Evolutionary conservation across 495 filamentous ascomycete genomes (phyloP).

Genomic region (Aspergillus ostianus): DNA sequence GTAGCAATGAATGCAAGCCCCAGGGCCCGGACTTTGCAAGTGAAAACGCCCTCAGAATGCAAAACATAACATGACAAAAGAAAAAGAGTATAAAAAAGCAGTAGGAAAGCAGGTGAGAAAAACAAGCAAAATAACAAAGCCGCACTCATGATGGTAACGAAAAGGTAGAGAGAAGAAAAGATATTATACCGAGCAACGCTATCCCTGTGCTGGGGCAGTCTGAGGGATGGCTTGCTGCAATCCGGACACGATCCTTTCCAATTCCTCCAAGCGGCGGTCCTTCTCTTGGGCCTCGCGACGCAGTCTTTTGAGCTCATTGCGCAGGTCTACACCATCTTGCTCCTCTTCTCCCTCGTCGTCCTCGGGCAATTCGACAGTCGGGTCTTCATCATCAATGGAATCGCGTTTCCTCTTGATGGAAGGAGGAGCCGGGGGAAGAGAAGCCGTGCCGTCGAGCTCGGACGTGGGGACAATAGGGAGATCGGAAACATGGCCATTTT

Average conservation of each 20-base stretch:
- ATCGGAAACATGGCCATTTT: conserved; percentile 40
- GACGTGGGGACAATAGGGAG: conserved; percentile 28
- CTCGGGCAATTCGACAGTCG: conserved; percentile 26
- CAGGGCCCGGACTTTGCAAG: conserved; percentile 19
- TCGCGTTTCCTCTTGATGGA: conserved; percentile 47
- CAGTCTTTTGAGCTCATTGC: conserved; percentile 57
- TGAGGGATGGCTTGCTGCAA: conserved; percentile 45
- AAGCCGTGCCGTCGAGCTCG: conserved; percentile 31
- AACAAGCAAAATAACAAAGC: neutral
- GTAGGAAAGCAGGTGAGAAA: conserved; percentile 4
- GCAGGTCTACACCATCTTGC: conserved; percentile 48
- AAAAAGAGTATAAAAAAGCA: conserved; percentile 4
- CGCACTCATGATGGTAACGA: conserved; percentile 1
- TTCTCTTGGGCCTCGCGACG: conserved; percentile 55
- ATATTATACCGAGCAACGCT: neutral
- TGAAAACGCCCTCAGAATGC: conserved; percentile 27
- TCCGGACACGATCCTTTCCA: conserved; percentile 45
- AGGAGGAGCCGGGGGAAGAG: conserved; percentile 18
- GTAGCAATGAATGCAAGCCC: conserved; percentile 15
- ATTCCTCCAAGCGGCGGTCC: conserved; percentile 43
- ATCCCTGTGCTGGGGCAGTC: conserved; percentile 20
- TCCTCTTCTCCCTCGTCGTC: conserved; percentile 17
- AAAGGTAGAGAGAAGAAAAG: neutral
- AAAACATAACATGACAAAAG: conserved; percentile 13
- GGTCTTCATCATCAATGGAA: conserved; percentile 37